Conservation (phyloP, 1,139 yeast species). For the Kodamaea ohmeri region DNA sequence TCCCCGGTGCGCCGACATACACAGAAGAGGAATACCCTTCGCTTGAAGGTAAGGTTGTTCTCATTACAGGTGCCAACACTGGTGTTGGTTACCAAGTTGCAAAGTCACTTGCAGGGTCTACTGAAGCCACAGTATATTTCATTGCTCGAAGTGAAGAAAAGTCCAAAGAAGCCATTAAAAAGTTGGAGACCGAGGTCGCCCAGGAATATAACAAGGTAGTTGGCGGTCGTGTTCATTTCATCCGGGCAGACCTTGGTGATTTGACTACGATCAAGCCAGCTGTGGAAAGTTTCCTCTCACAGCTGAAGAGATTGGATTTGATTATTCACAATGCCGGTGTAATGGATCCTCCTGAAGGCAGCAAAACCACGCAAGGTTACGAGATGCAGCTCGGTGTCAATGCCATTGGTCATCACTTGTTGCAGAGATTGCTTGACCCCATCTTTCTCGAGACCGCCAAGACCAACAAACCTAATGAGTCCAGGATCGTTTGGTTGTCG, state of each 20-base stretch:
- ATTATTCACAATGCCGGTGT: conserved; percentile 52
- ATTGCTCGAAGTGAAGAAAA: conserved; percentile 20
- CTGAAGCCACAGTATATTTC: conserved; percentile 18
- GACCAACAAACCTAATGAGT: conserved; percentile 10
- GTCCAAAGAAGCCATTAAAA: conserved; percentile 17
- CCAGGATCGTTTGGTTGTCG: conserved; percentile 48
- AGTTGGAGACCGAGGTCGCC: conserved; percentile 13
- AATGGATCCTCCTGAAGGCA: conserved; percentile 31
- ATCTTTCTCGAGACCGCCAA: conserved; percentile 33
- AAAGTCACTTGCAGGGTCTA: conserved; percentile 13
- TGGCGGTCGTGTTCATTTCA: conserved; percentile 12
- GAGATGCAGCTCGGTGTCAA: conserved; percentile 51
- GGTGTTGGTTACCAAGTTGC: conserved; percentile 20
- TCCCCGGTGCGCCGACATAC: conserved; percentile 8
- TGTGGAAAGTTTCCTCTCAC: conserved; percentile 27
- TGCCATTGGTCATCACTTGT: conserved; percentile 46
- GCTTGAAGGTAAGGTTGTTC: conserved; percentile 21
- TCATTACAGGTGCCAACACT: conserved; percentile 23
- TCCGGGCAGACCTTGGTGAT: conserved; percentile 42
- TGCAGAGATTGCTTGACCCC: conserved; percentile 46
- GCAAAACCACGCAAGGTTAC: conserved; percentile 31
- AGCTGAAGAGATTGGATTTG: conserved; percentile 32
- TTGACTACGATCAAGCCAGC: conserved; percentile 43
- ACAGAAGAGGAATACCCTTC: conserved; percentile 12
- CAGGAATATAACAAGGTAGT: conserved; percentile 10